These are phyloP conservation scores for Aspergillus olivimuriae DNA, from an alignment of 495 filamentous ascomycete species.

Conservation along the genomic window DNA sequence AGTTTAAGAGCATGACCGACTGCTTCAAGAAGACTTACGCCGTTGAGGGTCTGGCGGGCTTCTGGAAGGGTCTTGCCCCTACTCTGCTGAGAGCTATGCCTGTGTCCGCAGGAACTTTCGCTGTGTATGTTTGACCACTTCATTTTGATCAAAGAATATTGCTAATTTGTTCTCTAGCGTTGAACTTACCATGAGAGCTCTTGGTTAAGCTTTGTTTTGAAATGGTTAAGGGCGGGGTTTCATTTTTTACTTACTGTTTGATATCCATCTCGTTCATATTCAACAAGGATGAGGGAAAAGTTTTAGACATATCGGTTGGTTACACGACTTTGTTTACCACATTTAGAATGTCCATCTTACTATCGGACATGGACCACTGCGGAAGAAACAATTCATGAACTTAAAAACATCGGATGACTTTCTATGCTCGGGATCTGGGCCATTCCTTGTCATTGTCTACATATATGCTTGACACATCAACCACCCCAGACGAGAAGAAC, in stretches of 20 bases:
- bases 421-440: too few species aligned
- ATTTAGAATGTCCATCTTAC: neutral
- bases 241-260: slow-evolving; percentile 18
- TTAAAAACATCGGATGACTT: too few species aligned
- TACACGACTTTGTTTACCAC: slow-evolving; percentile 1
- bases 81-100: slow-evolving; percentile 95
- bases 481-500: too few species aligned
- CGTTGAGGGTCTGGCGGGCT: slow-evolving; percentile 71
- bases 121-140: slow-evolving; percentile 46
- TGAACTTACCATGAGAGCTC: slow-evolving; percentile 40
- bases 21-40: slow-evolving; percentile 81
- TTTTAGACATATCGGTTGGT: slow-evolving; percentile 6
- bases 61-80: slow-evolving; percentile 96
- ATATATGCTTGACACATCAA: too few species aligned
- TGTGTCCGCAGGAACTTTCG: slow-evolving; percentile 94
- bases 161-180: slow-evolving; percentile 25
- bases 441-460: too few species aligned
- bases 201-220: slow-evolving; percentile 28
- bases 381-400: too few species aligned
- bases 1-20: slow-evolving; percentile 78
- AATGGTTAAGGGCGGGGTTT: too few species aligned
- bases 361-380: too few species aligned
- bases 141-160: neutral
- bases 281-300: slow-evolving; percentile 22
- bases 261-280: slow-evolving; percentile 28